Base-by-base conservation (phyloP, 1,284 basidiomycete genomes). In the Fomitiporia mediterranea region DNA sequence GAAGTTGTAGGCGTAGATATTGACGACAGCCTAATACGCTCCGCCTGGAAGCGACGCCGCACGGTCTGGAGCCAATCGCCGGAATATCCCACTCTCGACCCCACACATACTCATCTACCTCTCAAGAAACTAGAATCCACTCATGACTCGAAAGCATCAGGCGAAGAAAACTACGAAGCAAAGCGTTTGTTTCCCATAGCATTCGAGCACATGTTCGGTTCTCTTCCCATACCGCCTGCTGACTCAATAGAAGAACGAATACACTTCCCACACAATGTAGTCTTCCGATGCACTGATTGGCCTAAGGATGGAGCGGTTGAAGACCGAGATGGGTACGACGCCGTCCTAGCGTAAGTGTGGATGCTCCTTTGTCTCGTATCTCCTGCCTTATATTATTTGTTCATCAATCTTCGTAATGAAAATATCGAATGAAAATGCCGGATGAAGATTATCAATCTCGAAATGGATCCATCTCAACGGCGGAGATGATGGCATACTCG, bases 381-480 rank as follows among this genome's bases (percentile, higher is more conserved):
- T 6, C 3, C 27, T 53, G 8, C 52, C 32, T n/a, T n/a, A n/a
- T n/a, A n/a, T n/a, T n/a, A n/a, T n/a, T n/a, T n/a, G n/a, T n/a
- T n/a, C n/a, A n/a, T n/a, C n/a, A n/a, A n/a, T n/a, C n/a, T n/a
- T n/a, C n/a, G n/a, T n/a, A 28, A 50, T 38, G 8, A 42, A 37
- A 32, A 21, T 43, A 11, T 30, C 43, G 4, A 25, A 2, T 34
- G 34, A 7, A 35, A 32, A 34, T n/a, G 48, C n/a, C 25, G 46
- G 8, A 27, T 32, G 2, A 62, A 92, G 89, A 1, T 83, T 93
- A 59, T 93, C 90, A 0, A 71, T 93, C 43, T 81, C 89, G 0
- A 93, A 92, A 68, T 93, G 91, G 90, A 89, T 93, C 25, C 90
- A 93, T 67, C 72, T 93, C 2, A 84, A 91, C 61, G 72, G 73